Conservation (phyloP, 352 stramenopile genomes). For the Thraustochytrium striatum region DNA sequence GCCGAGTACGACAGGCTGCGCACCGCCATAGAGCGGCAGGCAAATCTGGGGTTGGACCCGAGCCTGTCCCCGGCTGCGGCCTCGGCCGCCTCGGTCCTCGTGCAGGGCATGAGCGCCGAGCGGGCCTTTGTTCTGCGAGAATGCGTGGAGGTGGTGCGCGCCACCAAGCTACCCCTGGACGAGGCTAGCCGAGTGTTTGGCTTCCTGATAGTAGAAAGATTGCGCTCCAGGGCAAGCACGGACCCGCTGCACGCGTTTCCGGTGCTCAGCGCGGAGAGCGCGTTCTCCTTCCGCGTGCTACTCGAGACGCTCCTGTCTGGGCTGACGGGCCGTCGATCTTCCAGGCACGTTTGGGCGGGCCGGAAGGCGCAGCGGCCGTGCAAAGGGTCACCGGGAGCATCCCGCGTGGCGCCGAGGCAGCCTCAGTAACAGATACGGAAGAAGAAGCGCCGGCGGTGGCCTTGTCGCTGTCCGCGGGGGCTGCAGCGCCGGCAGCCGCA, state of each 20-base stretch:
- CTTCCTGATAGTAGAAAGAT: neutral
- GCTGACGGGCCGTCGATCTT: neutral
- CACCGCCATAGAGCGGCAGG: conserved; percentile 2
- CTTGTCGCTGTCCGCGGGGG: neutral
- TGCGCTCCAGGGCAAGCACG: too few relatives aligned
- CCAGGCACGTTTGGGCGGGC: neutral
- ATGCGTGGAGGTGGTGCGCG: neutral
- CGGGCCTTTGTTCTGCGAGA: neutral
- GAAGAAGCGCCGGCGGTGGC: neutral
- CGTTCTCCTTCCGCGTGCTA: neutral
- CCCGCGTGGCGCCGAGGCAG: neutral
- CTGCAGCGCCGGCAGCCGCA: neutral
- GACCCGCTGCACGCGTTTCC: neutral
- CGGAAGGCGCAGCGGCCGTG: neutral
- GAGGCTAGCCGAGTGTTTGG: neutral
- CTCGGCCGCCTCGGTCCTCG: neutral
- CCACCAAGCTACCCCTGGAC: neutral
- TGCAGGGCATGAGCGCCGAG: neutral
- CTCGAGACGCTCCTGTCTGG: neutral
- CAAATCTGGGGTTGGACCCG: conserved; percentile 11
- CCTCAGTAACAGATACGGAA: neutral
- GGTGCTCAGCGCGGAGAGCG: too few relatives aligned
- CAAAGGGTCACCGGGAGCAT: neutral
- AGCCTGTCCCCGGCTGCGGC: neutral
- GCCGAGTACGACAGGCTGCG: neutral